phyloP scores from a whole-genome alignment of 2,329 filamentous ascomycete species.

The Apiospora pterosperma region DNA sequence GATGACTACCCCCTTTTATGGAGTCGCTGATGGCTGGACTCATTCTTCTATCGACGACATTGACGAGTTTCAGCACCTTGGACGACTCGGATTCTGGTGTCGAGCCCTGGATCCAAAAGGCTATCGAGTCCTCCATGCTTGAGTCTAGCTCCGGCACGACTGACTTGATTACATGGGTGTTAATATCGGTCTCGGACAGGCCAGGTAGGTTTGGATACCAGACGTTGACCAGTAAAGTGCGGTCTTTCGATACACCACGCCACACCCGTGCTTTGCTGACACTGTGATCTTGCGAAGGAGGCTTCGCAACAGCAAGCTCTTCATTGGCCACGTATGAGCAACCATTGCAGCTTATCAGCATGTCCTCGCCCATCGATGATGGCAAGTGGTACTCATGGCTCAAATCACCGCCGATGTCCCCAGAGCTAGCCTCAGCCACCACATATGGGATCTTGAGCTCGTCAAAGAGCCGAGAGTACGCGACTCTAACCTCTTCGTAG shows the following conservation, averaged over 20 bases:
- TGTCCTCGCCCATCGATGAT: slow-evolving; percentile 78
- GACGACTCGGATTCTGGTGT: slow-evolving; percentile 14
- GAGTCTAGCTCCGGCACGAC: slow-evolving; percentile 67
- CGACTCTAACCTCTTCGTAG: slow-evolving; percentile 69
- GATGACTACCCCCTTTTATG: slow-evolving; percentile 10
- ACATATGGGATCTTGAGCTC: slow-evolving; percentile 81
- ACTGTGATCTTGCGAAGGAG: not conserved
- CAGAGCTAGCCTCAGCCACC: slow-evolving; percentile 85
- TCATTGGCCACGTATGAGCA: slow-evolving; percentile 84
- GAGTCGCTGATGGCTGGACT: slow-evolving; percentile 14
- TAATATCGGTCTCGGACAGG: slow-evolving; percentile 30
- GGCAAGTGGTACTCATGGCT: slow-evolving; percentile 95
- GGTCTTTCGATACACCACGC: slow-evolving; percentile 66
- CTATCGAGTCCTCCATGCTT: slow-evolving; percentile 57
- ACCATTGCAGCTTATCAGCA: slow-evolving; percentile 67
- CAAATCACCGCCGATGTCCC: slow-evolving; percentile 89
- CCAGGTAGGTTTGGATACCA: slow-evolving; percentile 50
- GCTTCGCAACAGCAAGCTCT: slow-evolving; percentile 62
- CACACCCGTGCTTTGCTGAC: slow-evolving; percentile 37
- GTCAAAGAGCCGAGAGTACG: slow-evolving; percentile 75
- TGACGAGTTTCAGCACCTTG: slow-evolving; percentile 13
- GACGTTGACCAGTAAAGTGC: slow-evolving; percentile 64
- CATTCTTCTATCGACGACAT: slow-evolving; percentile 30
- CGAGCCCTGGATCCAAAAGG: slow-evolving; percentile 47
- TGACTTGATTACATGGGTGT: slow-evolving; percentile 60